Conservation (phyloP, 2,329 filamentous ascomycete genomes). For the Trichoderma sp. region DNA sequence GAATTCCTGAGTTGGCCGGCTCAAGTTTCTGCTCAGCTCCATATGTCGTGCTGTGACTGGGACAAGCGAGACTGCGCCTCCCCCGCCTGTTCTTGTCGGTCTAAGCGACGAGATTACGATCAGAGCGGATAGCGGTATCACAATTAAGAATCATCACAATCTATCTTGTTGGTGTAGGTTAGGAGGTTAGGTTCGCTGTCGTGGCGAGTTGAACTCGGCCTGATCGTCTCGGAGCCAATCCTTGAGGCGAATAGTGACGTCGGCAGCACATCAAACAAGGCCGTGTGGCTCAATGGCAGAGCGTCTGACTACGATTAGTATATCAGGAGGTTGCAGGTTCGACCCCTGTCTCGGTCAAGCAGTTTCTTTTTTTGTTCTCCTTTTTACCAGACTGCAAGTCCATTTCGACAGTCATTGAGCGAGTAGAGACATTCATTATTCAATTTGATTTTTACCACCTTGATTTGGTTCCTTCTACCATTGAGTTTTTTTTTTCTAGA, state of each 20-base stretch:
- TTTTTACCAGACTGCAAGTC: background rate
- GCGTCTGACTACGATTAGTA: conserved; percentile 19
- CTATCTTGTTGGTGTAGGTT: background rate
- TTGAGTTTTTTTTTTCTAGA: too few relatives aligned
- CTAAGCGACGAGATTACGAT: background rate
- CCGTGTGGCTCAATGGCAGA: conserved; percentile 20
- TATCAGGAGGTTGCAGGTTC: conserved; percentile 19
- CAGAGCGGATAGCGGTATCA: too few relatives aligned
- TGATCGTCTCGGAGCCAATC: background rate
- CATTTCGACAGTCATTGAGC: background rate
- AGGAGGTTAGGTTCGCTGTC: background rate
- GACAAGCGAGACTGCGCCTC: background rate
- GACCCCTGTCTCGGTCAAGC: conserved; percentile 19
- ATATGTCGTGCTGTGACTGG: background rate
- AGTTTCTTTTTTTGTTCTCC: background rate
- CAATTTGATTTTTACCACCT: too few relatives aligned
- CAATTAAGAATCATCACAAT: accelerated
- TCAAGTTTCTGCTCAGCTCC: background rate
- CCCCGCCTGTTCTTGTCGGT: background rate
- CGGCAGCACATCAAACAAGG: background rate
- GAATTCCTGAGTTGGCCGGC: background rate
- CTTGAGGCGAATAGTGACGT: background rate
- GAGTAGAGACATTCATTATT: background rate
- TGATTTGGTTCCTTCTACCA: background rate
- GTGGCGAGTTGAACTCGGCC: background rate